These are phyloP conservation scores for Trichophyton schoenleinii DNA, from an alignment of 2,329 filamentous ascomycete genomes.

Conservation along the genomic window DNA sequence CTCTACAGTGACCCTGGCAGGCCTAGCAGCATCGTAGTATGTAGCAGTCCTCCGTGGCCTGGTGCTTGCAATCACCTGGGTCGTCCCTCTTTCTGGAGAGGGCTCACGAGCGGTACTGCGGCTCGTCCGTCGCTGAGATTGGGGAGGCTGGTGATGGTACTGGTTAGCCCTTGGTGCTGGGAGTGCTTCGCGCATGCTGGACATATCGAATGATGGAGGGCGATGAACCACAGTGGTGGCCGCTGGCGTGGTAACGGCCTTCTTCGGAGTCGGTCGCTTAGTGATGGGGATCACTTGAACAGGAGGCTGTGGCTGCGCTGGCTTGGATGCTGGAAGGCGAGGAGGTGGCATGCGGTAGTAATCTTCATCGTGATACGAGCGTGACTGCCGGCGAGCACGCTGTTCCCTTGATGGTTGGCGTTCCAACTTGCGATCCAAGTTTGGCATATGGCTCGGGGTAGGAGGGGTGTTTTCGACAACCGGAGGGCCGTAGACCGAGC, in stretches of 20 bases:
- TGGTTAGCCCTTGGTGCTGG: constrained; percentile 12
- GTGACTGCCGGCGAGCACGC: constrained; percentile 22
- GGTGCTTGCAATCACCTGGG: constrained; percentile 14
- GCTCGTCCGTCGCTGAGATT: constrained; percentile 12
- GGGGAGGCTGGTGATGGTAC: not conserved
- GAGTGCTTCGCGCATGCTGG: constrained; percentile 23
- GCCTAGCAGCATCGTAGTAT: constrained; percentile 24
- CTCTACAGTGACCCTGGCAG: constrained; percentile 25
- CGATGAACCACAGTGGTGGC: constrained; percentile 21
- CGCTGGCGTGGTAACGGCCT: constrained; percentile 21
- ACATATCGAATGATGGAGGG: constrained; percentile 25
- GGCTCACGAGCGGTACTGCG: constrained; percentile 20
- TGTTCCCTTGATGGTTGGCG: constrained; percentile 17
- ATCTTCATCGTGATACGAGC: constrained; percentile 27
- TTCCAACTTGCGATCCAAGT: not conserved
- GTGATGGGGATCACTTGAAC: constrained; percentile 26
- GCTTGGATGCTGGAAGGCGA: constrained; percentile 16
- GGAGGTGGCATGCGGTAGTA: constrained; percentile 34
- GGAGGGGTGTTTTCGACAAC: constrained; percentile 24
- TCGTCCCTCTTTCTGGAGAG: constrained; percentile 25
- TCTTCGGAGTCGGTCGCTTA: constrained; percentile 17
- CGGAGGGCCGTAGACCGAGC: constrained; percentile 25
- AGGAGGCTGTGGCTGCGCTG: constrained; percentile 17
- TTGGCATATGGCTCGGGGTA: constrained; percentile 3
- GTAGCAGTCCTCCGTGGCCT: constrained; percentile 19